Percentiles rank a stretch among this genome's conserved stretches.
Evolutionary conservation across 2,329 filamentous ascomycete genomes (phyloP).

Genomic region (Fusarium brevicatenulatum): DNA sequence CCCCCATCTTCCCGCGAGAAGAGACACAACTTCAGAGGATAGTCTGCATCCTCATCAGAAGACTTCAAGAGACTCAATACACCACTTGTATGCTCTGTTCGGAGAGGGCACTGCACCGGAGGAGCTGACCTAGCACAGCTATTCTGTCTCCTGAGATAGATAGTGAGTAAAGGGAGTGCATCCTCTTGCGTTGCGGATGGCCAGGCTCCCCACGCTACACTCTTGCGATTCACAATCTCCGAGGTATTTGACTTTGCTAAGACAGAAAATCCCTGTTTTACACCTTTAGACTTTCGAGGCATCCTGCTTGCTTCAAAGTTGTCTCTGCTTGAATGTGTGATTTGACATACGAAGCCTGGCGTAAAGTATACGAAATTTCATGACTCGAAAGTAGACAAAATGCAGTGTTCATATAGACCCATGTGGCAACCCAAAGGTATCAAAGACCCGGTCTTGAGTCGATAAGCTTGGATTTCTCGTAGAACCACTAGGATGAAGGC

Average conservation of each 20-base stretch:
- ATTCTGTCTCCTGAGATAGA: not conserved
- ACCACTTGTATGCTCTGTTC: not conserved
- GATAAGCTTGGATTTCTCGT: not conserved
- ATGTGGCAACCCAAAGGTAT: not conserved
- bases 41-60: not conserved
- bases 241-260: not conserved
- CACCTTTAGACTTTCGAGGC: not conserved
- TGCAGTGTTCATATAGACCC: fast-evolving
- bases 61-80: not conserved
- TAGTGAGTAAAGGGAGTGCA: not conserved
- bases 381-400: fast-evolving
- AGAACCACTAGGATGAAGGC: not conserved
- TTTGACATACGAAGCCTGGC: not conserved
- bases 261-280: fast-evolving
- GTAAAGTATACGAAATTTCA: fast-evolving
- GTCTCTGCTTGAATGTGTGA: not conserved
- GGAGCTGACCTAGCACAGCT: not conserved
- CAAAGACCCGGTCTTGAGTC: not conserved
- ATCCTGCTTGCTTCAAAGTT: not conserved
- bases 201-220: fast-evolving
- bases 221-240: not conserved
- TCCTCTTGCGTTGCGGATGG: not conserved
- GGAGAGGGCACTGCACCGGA: not conserved
- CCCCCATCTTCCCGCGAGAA: not conserved
- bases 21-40: not conserved